These are phyloP conservation scores for Pseudomonodictys pantanalensis DNA, from an alignment of 495 filamentous ascomycete genomes.

Conservation along the genomic window DNA sequence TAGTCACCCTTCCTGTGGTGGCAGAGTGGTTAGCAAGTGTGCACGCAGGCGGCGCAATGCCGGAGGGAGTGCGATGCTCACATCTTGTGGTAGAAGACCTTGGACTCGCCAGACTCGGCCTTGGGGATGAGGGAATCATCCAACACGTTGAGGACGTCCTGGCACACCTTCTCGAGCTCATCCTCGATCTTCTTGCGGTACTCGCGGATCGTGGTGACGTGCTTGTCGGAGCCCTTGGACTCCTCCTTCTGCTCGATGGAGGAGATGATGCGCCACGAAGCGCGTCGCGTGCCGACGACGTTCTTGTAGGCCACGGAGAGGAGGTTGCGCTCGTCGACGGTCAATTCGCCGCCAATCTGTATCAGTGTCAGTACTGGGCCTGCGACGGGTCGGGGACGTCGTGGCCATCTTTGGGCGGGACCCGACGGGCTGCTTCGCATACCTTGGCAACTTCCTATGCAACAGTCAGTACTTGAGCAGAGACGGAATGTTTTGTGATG, in stretches of 20 bases:
- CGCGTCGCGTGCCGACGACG: constrained; percentile 97
- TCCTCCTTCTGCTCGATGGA: constrained; percentile 99
- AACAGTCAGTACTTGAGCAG: constrained; percentile 19
- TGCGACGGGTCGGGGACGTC: background rate
- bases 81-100: constrained; percentile 99
- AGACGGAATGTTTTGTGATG: background rate
- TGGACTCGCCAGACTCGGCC: constrained; percentile 96
- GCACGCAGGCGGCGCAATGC: background rate
- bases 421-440: constrained; percentile 42
- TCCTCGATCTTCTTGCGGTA: constrained; percentile 99
- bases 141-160: constrained; percentile 95
- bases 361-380: constrained; percentile 8
- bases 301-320: constrained; percentile 99
- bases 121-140: constrained; percentile 95
- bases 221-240: constrained; percentile 97
- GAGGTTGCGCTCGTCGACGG: constrained; percentile 98
- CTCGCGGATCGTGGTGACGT: constrained; percentile 90
- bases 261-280: constrained; percentile 99
- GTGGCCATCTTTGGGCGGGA: background rate
- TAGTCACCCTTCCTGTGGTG: constrained; percentile 94
- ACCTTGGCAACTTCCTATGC: constrained; percentile 92
- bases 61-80: constrained; percentile 48
- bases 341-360: constrained; percentile 88
- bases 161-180: constrained; percentile 96
- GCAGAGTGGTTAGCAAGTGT: constrained; percentile 17